phyloP scores from a whole-genome alignment of 2,329 filamentous ascomycete genomes.

The Hypoxylon sp. region DNA sequence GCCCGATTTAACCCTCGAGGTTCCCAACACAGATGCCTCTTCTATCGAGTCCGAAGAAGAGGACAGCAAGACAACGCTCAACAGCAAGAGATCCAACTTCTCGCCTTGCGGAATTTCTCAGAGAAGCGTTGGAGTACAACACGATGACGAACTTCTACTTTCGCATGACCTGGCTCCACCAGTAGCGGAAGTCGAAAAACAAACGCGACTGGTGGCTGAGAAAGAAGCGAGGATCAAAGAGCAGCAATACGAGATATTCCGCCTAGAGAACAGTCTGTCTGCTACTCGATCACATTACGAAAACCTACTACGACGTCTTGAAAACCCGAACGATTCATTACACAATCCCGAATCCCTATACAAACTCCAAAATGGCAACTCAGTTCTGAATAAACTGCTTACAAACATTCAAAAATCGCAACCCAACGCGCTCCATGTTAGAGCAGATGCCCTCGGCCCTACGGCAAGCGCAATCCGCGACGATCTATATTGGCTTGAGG shows the following conservation, averaged over 20 bases:
- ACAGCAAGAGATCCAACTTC: not conserved
- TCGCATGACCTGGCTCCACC: not conserved
- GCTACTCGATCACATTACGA: not conserved
- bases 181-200: not conserved
- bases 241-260: conserved; percentile 3
- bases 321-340: not conserved
- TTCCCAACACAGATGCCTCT: not conserved
- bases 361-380: not conserved
- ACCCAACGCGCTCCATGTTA: not conserved
- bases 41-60: not conserved
- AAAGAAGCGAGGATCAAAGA: conserved; percentile 1
- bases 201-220: not conserved
- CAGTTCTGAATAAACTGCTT: not conserved
- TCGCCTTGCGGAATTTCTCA: too few relatives aligned
- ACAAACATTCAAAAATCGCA: not conserved
- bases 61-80: not conserved
- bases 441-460: not conserved
- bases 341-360: not conserved
- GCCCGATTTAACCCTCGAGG: not conserved
- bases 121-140: too few relatives aligned
- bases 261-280: not conserved
- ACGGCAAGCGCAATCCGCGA: not conserved
- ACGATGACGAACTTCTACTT: not conserved
- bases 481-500: not conserved
- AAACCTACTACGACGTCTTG: not conserved